These are phyloP conservation scores for Kalmusia sp. DNA, from an alignment of 2,329 filamentous ascomycete species.

Conservation along the genomic window DNA sequence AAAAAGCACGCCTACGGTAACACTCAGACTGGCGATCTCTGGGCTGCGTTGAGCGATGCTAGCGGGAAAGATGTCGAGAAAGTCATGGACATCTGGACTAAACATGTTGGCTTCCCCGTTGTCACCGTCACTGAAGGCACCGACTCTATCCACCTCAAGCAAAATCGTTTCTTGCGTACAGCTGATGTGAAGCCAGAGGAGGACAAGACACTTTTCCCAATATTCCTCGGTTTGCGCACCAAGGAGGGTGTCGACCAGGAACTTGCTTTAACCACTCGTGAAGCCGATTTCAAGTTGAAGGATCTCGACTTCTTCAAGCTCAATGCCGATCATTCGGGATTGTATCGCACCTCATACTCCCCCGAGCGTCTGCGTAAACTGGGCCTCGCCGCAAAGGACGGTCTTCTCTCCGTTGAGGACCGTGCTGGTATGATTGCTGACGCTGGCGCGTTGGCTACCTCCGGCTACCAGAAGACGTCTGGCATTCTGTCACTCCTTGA, in stretches of 20 bases:
- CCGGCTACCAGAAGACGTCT: constrained; percentile 93
- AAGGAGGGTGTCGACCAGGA: constrained; percentile 83
- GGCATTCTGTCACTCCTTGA: constrained; percentile 85
- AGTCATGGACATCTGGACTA: constrained; percentile 96
- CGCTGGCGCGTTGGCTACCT: constrained; percentile 85
- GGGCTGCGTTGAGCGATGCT: constrained; percentile 84
- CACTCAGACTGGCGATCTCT: constrained; percentile 88
- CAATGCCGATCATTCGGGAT: constrained; percentile 91
- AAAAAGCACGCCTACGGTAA: constrained; percentile 98
- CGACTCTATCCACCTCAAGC: constrained; percentile 83
- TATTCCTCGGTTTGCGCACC: constrained; percentile 85
- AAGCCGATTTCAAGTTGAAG: constrained; percentile 78
- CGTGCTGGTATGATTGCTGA: constrained; percentile 91
- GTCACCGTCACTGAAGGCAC: constrained; percentile 81
- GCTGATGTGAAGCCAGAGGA: constrained; percentile 94
- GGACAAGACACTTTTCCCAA: constrained; percentile 85
- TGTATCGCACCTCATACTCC: constrained; percentile 89
- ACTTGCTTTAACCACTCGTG: constrained; percentile 74
- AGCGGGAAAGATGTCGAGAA: constrained; percentile 90
- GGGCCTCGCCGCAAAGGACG: constrained; percentile 81
- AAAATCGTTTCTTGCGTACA: constrained; percentile 93
- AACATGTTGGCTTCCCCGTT: constrained; percentile 93
- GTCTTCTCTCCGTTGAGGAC: constrained; percentile 84
- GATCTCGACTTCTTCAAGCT: constrained; percentile 93
- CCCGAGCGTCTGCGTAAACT: constrained; percentile 86